Evolutionary conservation across 2,329 filamentous ascomycete genomes (phyloP), one percentile per base, ranked within the genome.

Genomic region (Nannizziopsis arthrosporioides): DNA sequence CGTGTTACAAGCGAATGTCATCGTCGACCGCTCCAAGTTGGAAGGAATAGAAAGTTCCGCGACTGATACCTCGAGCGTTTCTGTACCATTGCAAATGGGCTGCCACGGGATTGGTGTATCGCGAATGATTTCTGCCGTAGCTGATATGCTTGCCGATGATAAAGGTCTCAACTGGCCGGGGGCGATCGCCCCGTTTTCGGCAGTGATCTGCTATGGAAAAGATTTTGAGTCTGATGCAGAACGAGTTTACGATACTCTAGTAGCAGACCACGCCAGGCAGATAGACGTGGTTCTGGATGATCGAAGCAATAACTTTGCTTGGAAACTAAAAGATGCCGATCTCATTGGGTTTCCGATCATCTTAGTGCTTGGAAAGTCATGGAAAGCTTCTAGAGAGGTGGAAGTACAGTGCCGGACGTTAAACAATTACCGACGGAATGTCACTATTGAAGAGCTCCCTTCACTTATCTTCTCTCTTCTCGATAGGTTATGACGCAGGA

Each of bases 31-130:
- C 30, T 54, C 55, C 8, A 52, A 52, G 51, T 40, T 54, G 44
- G 40, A 27, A 22, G 49, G 55, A 8, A 31, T 32, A 14, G 37
- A 35, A 18, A 39, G 15, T 14, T 27, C 8, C 1, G 6, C n/a
- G n/a, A 17, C 37, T 11, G 35, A 31, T 1, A 3, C 17, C 18
- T 8, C 34, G n/a, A 38, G 22, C 10, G 7, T 22, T 12, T 5
- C 40, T 12, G 72, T 79, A 0, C 73, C 80, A 0, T 75, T 94
- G 59, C 80, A 94, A 55, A 98, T 98, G 92, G 92, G 92, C 48
- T 98, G 92, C 63, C 87, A 95, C 61, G 92, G 92, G 0, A 93
- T 98, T 52, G 92, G 92, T 1, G 80, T 98, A 14, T 94, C 88
- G 4, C 82, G 92, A 39, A 81, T 98, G 57, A 82, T 98, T 52